Evolutionary conservation across 805 yeast species (phyloP), one percentile per base, ranked within the genome.

Genomic region (Candida nanaspora): DNA sequence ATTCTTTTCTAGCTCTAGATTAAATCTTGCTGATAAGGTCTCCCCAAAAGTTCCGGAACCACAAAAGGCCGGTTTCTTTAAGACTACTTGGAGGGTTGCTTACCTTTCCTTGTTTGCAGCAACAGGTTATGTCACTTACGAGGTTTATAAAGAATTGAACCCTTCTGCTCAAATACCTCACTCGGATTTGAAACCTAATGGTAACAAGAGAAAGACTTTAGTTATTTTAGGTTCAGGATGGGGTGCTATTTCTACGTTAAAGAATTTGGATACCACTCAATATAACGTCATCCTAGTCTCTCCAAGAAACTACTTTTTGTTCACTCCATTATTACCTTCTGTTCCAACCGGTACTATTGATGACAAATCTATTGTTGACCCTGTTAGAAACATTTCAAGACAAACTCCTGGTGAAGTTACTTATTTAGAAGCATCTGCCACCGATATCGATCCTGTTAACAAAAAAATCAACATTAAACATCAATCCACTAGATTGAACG

Each of bases 261-360:
- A 86, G 68, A 76, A 80, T 57, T 69, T 89, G 61, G 96, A 89
- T 61, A 82, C 96, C 33, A 70, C 89, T 37, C 70, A 82, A 61
- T 89, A 87, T 68, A 86, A 91, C 59, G 96, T 89, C 38, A 79
- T 87, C 38, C 80, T 89, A 42, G 84, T 89, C 36, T 86, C 96
- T 33, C 97, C 98, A 47, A 79, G 97, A 69, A 91, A 89, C 72
- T 91, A 86, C 71, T 88, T 89, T 68, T 71, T 89, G 54, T 89
- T 91, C 74, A 89, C 98, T 43, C 97, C 98, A n/a, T 70, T 89
- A 59, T 72, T 89, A 53, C 97, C 98, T 36, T 85, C 95, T 21
- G 85, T 91, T 51, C 95, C 97, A 42, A 89, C 95, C 30, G 97
- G 97, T 48, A 85, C 96, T 39, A 79, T 87, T 44, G 96, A 86